Base-by-base conservation (phyloP, 2,329 filamentous ascomycete species). In the Pseudogymnoascus sp. region DNA sequence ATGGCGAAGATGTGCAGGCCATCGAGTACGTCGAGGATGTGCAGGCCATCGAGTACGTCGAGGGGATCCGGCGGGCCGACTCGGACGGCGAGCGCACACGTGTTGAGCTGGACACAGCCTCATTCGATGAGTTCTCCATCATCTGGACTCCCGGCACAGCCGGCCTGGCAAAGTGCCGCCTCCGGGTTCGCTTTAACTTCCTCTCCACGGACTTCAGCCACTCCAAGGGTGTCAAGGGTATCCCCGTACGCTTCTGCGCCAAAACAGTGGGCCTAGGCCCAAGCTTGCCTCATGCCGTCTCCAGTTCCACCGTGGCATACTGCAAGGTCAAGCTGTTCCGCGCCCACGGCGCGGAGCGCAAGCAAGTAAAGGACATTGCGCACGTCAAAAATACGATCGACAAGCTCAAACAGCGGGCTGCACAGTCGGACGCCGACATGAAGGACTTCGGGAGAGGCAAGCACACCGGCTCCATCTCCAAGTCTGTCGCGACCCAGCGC, bases 121-220 rank as follows among this genome's bases (percentile, higher is more conserved):
- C 92, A 0, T 97, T 97, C 67, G 93, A 97, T 72, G 92, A 94
- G 0, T 97, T 97, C 73, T 93, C 88, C 5, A 91, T 97, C 4
- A 84, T 87, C 5, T 97, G 93, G 93, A 90, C 87, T 0, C 88
- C 91, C 0, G 88, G 86, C 3, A 75, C 83, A 42, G 87, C 86
- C 58, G 86, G 87, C 0, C 75, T 79, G 0, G 79, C 88, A 3
- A 92, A 97, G 69, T 94, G 92, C 73, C 89, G 86, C 58, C 85
- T 99, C 62, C 89, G 92, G 7, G 91, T 97, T 12, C 90, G 94
- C 52, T 99, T 97, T 81, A 99, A 99, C 77, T 99, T 99, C 72
- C 80, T 99, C 0, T 99, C 94, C 0, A 99, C 94, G 7, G 94
- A 99, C 73, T 99, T 97, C 73, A 97, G 93, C 74, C 94, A 97